These are phyloP conservation scores for Pilaira anomala DNA, from an alignment of 192 early-diverging fungal genomes.

Conservation along the genomic window DNA sequence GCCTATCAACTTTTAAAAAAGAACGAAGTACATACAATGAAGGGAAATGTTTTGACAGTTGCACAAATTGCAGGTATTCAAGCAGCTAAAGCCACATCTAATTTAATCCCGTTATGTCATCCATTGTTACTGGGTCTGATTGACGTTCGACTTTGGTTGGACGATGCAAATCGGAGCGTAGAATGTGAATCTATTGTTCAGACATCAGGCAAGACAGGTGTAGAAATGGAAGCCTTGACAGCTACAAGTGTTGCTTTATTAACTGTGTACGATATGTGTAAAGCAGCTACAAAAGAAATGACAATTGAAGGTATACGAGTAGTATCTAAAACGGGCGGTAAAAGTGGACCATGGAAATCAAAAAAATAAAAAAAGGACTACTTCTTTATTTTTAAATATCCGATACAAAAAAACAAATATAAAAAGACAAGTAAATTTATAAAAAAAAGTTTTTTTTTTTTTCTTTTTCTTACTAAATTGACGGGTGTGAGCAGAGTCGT, in stretches of 20 bases:
- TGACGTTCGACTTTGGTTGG: slow-evolving; percentile 61
- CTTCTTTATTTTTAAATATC: no score
- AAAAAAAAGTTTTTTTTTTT: slow-evolving; percentile 1
- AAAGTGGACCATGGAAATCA: slow-evolving; percentile 57
- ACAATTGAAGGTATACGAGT: slow-evolving; percentile 72
- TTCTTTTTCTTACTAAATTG: slow-evolving; percentile 4
- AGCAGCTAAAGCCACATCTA: slow-evolving; percentile 82
- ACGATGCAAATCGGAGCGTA: slow-evolving; percentile 43
- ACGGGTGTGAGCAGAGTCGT: slow-evolving; percentile 20
- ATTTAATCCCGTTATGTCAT: slow-evolving; percentile 88
- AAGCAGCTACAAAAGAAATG: slow-evolving; percentile 84
- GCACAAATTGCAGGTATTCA: slow-evolving; percentile 89
- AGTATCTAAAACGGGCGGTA: slow-evolving; percentile 81
- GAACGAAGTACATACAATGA: slow-evolving; percentile 49
- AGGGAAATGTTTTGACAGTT: slow-evolving; percentile 87
- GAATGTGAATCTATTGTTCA: slow-evolving; percentile 67
- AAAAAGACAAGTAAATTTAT: no score
- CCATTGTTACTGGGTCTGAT: slow-evolving; percentile 69
- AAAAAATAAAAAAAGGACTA: neutral
- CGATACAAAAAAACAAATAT: no score
- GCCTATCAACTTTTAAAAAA: slow-evolving; percentile 63
- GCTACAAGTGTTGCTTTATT: slow-evolving; percentile 77
- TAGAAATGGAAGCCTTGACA: slow-evolving; percentile 84
- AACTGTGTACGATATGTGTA: slow-evolving; percentile 97
- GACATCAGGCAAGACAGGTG: slow-evolving; percentile 84